phyloP scores from a whole-genome alignment of 306 rosid species.

The Cucumis hystrix region DNA sequence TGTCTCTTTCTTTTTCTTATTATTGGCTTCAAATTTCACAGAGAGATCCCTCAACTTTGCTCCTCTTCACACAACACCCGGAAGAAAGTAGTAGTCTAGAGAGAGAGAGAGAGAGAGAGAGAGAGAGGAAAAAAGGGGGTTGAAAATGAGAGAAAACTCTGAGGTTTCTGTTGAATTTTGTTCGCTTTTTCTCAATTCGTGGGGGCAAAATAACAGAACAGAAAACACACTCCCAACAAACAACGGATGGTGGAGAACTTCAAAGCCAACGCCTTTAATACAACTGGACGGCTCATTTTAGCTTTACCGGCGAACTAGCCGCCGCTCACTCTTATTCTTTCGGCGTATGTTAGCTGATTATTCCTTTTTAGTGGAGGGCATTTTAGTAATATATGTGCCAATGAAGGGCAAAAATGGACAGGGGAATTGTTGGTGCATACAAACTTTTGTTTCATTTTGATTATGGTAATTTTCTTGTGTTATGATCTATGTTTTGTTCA shows the following conservation, averaged over 20 bases:
- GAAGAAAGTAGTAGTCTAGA: not conserved
- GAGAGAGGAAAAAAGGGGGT: not conserved
- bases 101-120: not conserved
- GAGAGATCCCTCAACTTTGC: not conserved
- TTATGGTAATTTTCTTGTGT: too few relatives aligned
- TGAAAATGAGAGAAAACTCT: not conserved
- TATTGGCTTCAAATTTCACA: not conserved
- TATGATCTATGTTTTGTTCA: too few relatives aligned
- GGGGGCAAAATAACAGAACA: not conserved
- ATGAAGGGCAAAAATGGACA: not conserved
- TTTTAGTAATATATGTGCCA: not conserved
- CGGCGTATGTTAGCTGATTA: not conserved
- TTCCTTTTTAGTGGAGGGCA: not conserved
- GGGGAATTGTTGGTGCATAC: not conserved
- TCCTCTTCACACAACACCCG: not conserved
- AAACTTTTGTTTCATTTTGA: too few relatives aligned
- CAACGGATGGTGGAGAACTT: slow-evolving; percentile 1
- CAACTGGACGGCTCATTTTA: not conserved
- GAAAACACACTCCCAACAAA: not conserved
- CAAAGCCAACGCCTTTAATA: slow-evolving; percentile 1
- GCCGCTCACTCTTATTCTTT: not conserved
- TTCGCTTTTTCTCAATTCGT: not conserved
- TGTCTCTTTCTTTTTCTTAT: not conserved
- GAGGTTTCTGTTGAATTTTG: not conserved
- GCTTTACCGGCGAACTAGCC: not conserved